phyloP scores from a whole-genome alignment of 495 filamentous ascomycete species.

The Neurospora discreta region DNA sequence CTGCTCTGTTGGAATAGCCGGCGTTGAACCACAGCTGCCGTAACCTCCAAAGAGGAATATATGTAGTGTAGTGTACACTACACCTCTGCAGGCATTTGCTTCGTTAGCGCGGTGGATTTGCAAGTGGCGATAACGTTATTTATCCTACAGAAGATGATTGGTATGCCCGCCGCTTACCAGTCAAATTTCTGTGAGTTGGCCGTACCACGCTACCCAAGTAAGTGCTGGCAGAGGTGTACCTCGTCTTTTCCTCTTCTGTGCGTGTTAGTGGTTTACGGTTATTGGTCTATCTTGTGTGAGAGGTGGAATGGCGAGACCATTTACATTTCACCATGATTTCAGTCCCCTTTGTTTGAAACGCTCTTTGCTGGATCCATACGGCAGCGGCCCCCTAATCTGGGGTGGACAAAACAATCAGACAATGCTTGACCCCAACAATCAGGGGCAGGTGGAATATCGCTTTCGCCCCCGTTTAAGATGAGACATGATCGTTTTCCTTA shows the following conservation, averaged over 20 bases:
- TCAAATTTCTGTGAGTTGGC: too few relatives aligned
- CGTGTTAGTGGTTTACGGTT: not conserved
- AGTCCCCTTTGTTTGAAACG: not conserved
- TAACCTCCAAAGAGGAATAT: not conserved
- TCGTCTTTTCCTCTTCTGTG: not conserved
- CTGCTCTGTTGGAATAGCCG: not conserved
- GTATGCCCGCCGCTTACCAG: too few relatives aligned
- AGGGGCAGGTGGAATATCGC: not conserved
- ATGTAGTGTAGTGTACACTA: too few relatives aligned
- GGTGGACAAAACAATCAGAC: not conserved
- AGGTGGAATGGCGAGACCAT: not conserved
- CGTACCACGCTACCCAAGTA: too few relatives aligned
- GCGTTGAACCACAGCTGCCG: not conserved
- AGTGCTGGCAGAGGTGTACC: not conserved
- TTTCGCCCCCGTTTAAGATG: not conserved
- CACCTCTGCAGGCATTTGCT: too few relatives aligned
- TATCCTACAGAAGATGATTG: too few relatives aligned
- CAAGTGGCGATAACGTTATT: too few relatives aligned
- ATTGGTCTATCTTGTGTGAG: not conserved
- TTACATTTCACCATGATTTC: not conserved
- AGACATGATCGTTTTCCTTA: not conserved
- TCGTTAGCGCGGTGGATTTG: too few relatives aligned
- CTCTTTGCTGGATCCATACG: not conserved
- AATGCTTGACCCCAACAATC: not conserved
- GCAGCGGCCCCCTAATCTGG: not conserved